These are phyloP conservation scores for Grifola frondosa DNA, from an alignment of 1,284 basidiomycete genomes.

Conservation along the genomic window DNA sequence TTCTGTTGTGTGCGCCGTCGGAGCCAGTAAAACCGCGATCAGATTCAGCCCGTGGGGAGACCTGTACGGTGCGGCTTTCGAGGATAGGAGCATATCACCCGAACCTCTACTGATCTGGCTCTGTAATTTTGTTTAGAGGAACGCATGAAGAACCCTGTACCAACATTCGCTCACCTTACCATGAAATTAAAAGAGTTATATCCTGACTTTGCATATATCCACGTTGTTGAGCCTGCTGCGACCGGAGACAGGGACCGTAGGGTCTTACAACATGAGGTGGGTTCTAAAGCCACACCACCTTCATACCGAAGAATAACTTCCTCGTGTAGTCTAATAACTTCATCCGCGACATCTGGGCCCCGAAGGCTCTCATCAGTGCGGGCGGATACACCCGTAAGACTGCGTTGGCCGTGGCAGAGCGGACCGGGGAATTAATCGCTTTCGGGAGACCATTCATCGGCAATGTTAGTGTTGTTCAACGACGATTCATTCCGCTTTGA, in stretches of 20 bases:
- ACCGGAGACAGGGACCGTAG: conserved; percentile 9
- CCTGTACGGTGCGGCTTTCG: conserved; percentile 28
- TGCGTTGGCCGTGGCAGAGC: conserved; percentile 28
- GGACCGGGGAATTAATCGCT: conserved; percentile 39
- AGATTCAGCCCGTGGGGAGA: conserved; percentile 52
- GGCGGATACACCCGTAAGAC: conserved; percentile 33
- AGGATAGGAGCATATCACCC: not conserved
- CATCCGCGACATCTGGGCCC: conserved; percentile 31
- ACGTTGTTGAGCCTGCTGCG: conserved; percentile 40
- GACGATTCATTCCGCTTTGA: not conserved
- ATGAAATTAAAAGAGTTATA: conserved; percentile 24
- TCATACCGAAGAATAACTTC: not conserved
- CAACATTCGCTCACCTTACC: conserved; percentile 34
- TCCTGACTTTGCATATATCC: conserved; percentile 49
- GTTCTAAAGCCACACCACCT: not conserved
- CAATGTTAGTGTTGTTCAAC: conserved; percentile 32
- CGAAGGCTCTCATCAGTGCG: conserved; percentile 32
- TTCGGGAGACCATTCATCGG: conserved; percentile 50
- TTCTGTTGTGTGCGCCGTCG: conserved; percentile 39
- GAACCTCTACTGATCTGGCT: not conserved
- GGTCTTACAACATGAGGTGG: not conserved
- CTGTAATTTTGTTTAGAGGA: conserved; percentile 27
- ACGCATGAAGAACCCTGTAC: conserved; percentile 39
- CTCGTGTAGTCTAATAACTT: conserved; percentile 28
- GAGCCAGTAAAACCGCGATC: conserved; percentile 43